Conservation (phyloP, 192 early-diverging fungal species). For the Geranomyces michiganensis region DNA sequence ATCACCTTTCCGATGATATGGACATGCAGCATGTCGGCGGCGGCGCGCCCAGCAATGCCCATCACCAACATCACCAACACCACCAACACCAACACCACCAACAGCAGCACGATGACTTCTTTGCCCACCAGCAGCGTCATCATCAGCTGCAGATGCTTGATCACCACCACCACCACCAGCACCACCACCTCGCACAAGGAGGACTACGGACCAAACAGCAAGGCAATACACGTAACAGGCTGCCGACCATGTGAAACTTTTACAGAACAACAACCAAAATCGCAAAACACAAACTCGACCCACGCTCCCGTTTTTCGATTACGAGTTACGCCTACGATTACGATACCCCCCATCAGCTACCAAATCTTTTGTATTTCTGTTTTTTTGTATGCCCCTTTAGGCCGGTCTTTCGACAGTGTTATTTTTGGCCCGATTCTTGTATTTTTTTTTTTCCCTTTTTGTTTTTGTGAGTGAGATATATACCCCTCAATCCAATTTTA, state of each 20-base stretch:
- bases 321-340: too few relatives aligned
- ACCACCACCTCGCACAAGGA: too few relatives aligned
- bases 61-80: slow-evolving; percentile 4
- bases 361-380: neutral
- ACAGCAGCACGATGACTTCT: neutral
- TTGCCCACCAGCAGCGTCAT: too few relatives aligned
- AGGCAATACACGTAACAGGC: neutral
- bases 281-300: too few relatives aligned
- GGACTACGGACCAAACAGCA: too few relatives aligned
- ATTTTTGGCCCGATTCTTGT: neutral
- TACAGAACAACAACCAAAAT: neutral
- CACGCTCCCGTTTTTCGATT: too few relatives aligned
- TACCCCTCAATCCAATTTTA: too few relatives aligned
- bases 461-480: neutral
- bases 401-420: neutral
- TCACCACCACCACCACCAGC: too few relatives aligned
- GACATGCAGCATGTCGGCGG: too few relatives aligned
- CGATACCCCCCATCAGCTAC: neutral
- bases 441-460: neutral
- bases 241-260: slow-evolving; percentile 8
- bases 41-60: neutral
- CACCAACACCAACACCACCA: neutral
- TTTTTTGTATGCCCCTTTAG: neutral
- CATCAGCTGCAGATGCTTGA: too few relatives aligned
- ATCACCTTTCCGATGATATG: too few relatives aligned